A percentile compares a stretch with the other conserved stretches of the same genome.
Evolutionary conservation across 1,284 basidiomycete genomes (phyloP).

Genomic region (Leccinum griseonigrum): DNA sequence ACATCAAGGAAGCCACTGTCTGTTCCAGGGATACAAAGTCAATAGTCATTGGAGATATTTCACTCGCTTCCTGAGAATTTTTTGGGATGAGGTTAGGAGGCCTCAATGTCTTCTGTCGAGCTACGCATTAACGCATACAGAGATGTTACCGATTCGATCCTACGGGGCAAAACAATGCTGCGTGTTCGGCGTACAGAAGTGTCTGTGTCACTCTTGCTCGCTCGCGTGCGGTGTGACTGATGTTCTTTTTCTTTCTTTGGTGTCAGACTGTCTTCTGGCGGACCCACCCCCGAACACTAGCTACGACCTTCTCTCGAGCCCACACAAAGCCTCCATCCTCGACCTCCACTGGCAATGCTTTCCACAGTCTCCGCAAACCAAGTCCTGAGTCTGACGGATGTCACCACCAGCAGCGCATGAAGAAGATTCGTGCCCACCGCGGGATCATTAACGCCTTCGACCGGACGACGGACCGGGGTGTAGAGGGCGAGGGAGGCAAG

Average conservation of each 20-base stretch:
- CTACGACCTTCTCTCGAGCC: constrained; percentile 70
- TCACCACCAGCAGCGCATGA: constrained; percentile 70
- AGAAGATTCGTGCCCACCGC: constrained; percentile 78
- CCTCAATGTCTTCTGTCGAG: too few species aligned
- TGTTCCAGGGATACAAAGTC: too few species aligned
- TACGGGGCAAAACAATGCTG: constrained; percentile 79
- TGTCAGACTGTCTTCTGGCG: constrained; percentile 64
- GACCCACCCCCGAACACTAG: constrained; percentile 81
- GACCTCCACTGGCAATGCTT: constrained; percentile 78
- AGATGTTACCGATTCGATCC: constrained; percentile 60
- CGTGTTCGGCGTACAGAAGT: constrained; percentile 74
- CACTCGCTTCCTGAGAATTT: too few species aligned
- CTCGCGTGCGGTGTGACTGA: not conserved
- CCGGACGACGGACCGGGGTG: constrained; percentile 66
- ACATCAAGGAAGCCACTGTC: too few species aligned
- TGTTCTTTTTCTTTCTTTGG: too few species aligned
- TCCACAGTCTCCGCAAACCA: constrained; percentile 87
- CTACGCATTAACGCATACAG: too few species aligned
- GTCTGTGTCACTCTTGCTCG: constrained; percentile 49
- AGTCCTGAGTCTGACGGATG: constrained; percentile 70
- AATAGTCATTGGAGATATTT: too few species aligned
- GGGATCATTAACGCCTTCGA: constrained; percentile 90
- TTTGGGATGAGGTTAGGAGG: too few species aligned
- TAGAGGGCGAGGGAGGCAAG: constrained; percentile 63
- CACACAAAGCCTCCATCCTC: constrained; percentile 77